Base-by-base conservation (phyloP, 2,329 filamentous ascomycete species). In the Cladobotryum protrusum region DNA sequence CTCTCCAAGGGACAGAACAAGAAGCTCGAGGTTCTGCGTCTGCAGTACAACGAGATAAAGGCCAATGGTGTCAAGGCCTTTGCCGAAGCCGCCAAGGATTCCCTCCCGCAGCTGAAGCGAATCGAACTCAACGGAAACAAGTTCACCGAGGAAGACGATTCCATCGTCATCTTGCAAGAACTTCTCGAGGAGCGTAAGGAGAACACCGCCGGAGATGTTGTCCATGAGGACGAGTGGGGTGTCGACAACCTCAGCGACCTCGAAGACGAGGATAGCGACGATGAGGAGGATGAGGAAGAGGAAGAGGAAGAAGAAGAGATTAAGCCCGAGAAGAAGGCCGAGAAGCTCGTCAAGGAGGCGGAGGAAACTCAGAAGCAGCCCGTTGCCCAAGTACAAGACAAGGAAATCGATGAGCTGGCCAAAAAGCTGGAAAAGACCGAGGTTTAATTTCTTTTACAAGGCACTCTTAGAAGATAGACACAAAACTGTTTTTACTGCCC, bases 101-200 rank as follows among this genome's bases (percentile, higher is more conserved):
- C 77, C 2, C 77, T 99, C 8, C 90, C 89, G 2, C 79, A 79
- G 12, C 73, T 99, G 57, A 86, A 85, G 71, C 85, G 91, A 61
- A 81, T 99, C 45, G 93, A 97, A 71, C 74, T 99, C 57, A 97
- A 99, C 66, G 93, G 93, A 45, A 99, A 99, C 74, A 93, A 89
- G 65, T 96, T 99, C 60, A 75, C 79, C 8, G 91, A 96, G 67
- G 89, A 95, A 3, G 89, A 97, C 59, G 75, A 80, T 43, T 81
- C 81, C 24, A 77, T 96, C 39, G 70, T 81, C 53, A 75, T 74
- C 18, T 74, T 97, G 42, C 81, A 83, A 57, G 79, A 83, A 46
- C 73, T 93, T 24, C 75, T 96, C 20, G 85, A 89, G 52, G 78
- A 81, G 61, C 83, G 90, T 56, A 91, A 91, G 72, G 87, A 92